Conservation (phyloP, 2,329 filamentous ascomycete genomes). For the Colletotrichum destructivum region DNA sequence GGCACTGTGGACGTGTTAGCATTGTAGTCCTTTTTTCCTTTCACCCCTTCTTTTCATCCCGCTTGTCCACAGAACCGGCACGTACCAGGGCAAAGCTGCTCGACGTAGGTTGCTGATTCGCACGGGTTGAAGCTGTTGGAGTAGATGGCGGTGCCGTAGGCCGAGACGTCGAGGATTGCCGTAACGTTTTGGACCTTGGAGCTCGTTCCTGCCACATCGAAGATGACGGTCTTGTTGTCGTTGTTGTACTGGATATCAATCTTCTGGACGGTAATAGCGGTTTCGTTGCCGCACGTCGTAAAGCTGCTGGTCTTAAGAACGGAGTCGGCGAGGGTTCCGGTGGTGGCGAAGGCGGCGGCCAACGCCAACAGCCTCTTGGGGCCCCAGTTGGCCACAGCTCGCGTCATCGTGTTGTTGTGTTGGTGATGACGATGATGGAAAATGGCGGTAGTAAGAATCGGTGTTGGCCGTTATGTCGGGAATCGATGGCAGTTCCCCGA, state of each 20-base stretch:
- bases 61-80: slow-evolving; percentile 25
- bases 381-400: slow-evolving; percentile 49
- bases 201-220: slow-evolving; percentile 87
- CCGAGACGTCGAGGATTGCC: slow-evolving; percentile 81
- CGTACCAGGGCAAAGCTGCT: slow-evolving; percentile 85
- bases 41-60: neutral
- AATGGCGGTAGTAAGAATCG: slow-evolving; percentile 7
- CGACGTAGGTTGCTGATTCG: slow-evolving; percentile 74
- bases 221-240: slow-evolving; percentile 79
- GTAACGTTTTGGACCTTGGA: slow-evolving; percentile 83
- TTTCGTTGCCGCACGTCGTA: slow-evolving; percentile 73
- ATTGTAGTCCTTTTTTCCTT: neutral
- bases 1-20: slow-evolving; percentile 70
- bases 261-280: slow-evolving; percentile 76
- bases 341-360: slow-evolving; percentile 55
- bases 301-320: slow-evolving; percentile 87
- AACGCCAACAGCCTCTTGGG: slow-evolving; percentile 51
- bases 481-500: slow-evolving; percentile 26
- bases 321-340: slow-evolving; percentile 74
- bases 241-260: slow-evolving; percentile 87
- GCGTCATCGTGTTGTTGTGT: slow-evolving; percentile 51
- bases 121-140: slow-evolving; percentile 88
- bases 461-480: slow-evolving; percentile 33
- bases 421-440: slow-evolving; percentile 6
- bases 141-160: slow-evolving; percentile 89